Base-by-base conservation (phyloP, 371 early-diverging fungal species). In the Mucor plumbeus region DNA sequence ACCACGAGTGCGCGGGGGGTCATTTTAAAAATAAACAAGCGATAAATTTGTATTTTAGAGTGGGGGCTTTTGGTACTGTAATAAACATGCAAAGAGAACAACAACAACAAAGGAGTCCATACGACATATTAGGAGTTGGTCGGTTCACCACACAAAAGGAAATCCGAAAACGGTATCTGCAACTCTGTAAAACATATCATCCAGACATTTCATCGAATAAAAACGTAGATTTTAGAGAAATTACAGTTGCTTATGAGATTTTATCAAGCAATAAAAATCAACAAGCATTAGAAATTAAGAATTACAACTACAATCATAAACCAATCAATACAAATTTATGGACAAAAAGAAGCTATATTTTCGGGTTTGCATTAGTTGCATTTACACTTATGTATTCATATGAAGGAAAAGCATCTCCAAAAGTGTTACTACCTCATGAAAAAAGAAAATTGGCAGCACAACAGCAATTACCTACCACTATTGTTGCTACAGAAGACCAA, bases 101-200 rank as follows among this genome's bases (percentile, higher is more conserved):
- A 50, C 21, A 64, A 69, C 47, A 60, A 47, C 19, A 72, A 70
- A 57, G 60, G 71, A 33, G 50, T 26, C 70, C 78, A n/a, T 77
- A 70, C 44, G 68, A 77, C 33, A 58, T 75, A 7, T 62, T 77
- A 38, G 78, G 78, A 11, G 71, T 77, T 15, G 64, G 64, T 21
- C 67, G 63, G 36, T 72, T 43, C 9, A 50, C 50, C 19, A 61
- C 63, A 11, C 68, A 72, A 75, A 70, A 72, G 61, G 73, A 78
- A 65, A 73, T 78, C 48, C 67, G 70, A 47, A 70, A 55, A 50
- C 67, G 73, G 7, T 78, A 78, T 56, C 57, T 73, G 13, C 71
- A 75, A 36, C 53, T 78, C 17, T 78, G 75, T 58, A 78, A 78
- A 62, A 63, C 57, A 26, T 62, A 70, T 55, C 75, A 75, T 57